phyloP scores from a whole-genome alignment of 78 protist genomes.

The Monosiga brevicollis region DNA sequence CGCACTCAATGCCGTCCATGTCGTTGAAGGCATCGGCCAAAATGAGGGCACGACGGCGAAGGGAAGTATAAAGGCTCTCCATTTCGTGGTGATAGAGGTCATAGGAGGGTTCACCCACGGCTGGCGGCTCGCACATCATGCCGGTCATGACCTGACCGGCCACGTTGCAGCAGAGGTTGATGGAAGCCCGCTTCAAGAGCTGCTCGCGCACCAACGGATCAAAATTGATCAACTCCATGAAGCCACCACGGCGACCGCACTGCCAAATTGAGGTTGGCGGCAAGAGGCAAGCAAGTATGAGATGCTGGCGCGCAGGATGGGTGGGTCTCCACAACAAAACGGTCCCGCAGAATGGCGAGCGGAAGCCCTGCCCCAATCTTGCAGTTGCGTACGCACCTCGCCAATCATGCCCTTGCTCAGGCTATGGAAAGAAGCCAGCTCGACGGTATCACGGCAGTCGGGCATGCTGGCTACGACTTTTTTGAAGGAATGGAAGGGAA shows the following conservation, averaged over 20 bases:
- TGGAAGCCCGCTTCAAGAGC: background rate
- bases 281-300: background rate
- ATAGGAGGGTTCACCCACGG: constrained; percentile 69
- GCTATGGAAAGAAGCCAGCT: constrained; percentile 89
- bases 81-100: constrained; percentile 65
- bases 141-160: constrained; percentile 79
- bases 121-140: constrained; percentile 87
- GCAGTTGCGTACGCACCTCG: too few relatives aligned
- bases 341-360: constrained; percentile 31
- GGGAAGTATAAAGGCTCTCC: constrained; percentile 38
- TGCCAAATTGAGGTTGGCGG: background rate
- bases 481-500: constrained; percentile 83
- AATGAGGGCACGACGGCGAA: constrained; percentile 52
- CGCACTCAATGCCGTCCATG: constrained; percentile 75
- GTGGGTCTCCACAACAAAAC: background rate
- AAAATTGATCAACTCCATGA: constrained; percentile 68
- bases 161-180: background rate
- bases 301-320: background rate
- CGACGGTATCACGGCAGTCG: constrained; percentile 14
- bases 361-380: too few relatives aligned
- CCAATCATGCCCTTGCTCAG: constrained; percentile 98
- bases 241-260: constrained; percentile 95
- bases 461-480: constrained; percentile 35
- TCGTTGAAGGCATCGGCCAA: constrained; percentile 54
- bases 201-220: background rate